A percentile compares a stretch with the other conserved stretches of the same genome.
Evolutionary conservation across 1,139 yeast genomes (phyloP).

Genomic region (Debaryomyces sp.): DNA sequence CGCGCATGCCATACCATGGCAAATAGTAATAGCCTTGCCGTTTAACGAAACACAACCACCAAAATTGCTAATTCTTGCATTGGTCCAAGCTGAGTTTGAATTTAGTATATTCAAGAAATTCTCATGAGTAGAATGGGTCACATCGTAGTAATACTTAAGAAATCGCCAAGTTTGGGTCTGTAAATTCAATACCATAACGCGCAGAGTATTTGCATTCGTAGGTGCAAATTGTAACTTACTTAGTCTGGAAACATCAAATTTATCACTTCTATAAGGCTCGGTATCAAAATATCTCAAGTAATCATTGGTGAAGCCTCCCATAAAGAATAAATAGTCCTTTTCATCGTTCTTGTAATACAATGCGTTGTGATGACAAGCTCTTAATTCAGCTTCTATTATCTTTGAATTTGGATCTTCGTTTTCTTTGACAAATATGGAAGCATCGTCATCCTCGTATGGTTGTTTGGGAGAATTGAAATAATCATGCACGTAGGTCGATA

Average conservation of each 20-base stretch:
- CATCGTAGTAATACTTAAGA: constrained; percentile 37
- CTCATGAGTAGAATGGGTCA: constrained; percentile 26
- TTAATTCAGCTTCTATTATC: constrained; percentile 44
- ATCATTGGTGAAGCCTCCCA: constrained; percentile 47
- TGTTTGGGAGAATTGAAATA: constrained; percentile 31
- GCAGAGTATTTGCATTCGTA: constrained; percentile 31
- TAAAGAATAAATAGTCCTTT: constrained; percentile 38
- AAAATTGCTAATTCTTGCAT: constrained; percentile 33
- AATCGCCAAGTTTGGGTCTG: constrained; percentile 50
- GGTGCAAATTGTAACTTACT: constrained; percentile 32
- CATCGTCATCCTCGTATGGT: constrained; percentile 36
- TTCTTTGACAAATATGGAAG: constrained; percentile 23
- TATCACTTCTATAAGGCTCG: constrained; percentile 32
- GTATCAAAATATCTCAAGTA: constrained; percentile 36
- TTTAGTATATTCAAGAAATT: constrained; percentile 26
- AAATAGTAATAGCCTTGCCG: constrained; percentile 40
- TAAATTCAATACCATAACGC: constrained; percentile 42
- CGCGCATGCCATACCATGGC: constrained; percentile 40
- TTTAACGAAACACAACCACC: constrained; percentile 39
- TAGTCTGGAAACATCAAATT: constrained; percentile 41
- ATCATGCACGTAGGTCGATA: constrained; percentile 40
- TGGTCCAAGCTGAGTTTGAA: constrained; percentile 25
- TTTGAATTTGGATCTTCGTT: constrained; percentile 30
- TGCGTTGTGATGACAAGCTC: constrained; percentile 48
- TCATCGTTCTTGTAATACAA: constrained; percentile 39